phyloP scores from a whole-genome alignment of 1,284 basidiomycete species.

The Pseudozyma sp. region DNA sequence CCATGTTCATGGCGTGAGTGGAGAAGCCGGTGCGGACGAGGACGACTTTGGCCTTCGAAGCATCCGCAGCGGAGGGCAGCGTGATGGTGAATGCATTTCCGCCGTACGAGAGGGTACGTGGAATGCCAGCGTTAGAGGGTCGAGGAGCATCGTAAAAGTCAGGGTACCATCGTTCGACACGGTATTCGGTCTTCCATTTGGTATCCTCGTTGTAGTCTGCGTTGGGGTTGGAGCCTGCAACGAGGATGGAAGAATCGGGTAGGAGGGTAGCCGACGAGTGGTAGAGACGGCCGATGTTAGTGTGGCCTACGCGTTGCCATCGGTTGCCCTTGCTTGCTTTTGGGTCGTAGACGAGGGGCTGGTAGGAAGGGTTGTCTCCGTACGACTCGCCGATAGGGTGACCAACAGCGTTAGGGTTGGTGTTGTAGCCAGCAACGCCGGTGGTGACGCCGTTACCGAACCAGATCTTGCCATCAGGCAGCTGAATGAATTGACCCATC shows the following conservation, averaged over 20 bases:
- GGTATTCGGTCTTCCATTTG: constrained; percentile 56
- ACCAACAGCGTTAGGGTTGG: constrained; percentile 45
- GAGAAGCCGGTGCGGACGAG: constrained; percentile 89
- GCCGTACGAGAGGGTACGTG: constrained; percentile 55
- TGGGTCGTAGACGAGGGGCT: constrained; percentile 60
- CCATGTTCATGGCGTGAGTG: constrained; percentile 95
- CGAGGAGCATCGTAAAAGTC: constrained; percentile 56
- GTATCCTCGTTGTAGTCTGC: constrained; percentile 44
- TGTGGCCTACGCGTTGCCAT: constrained; percentile 45
- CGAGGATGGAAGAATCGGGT: constrained; percentile 59
- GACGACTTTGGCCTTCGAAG: constrained; percentile 74
- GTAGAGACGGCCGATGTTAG: constrained; percentile 58
- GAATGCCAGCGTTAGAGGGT: constrained; percentile 50
- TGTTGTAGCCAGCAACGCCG: constrained; percentile 61
- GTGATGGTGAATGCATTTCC: constrained; percentile 52
- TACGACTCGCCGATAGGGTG: constrained; percentile 65
- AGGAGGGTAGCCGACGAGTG: constrained; percentile 60
- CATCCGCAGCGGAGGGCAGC: constrained; percentile 63
- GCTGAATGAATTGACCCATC: constrained; percentile 61
- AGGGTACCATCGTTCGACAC: constrained; percentile 61
- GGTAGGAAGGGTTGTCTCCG: constrained; percentile 58
- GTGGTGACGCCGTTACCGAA: constrained; percentile 63
- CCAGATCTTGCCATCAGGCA: constrained; percentile 61
- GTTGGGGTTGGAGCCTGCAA: constrained; percentile 61
- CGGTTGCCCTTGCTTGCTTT: constrained; percentile 48